Evolutionary conservation across 768 basidiomycete genomes (phyloP), one percentile per base, ranked within the genome.

Genomic region (Termitomyces eurrhizus): DNA sequence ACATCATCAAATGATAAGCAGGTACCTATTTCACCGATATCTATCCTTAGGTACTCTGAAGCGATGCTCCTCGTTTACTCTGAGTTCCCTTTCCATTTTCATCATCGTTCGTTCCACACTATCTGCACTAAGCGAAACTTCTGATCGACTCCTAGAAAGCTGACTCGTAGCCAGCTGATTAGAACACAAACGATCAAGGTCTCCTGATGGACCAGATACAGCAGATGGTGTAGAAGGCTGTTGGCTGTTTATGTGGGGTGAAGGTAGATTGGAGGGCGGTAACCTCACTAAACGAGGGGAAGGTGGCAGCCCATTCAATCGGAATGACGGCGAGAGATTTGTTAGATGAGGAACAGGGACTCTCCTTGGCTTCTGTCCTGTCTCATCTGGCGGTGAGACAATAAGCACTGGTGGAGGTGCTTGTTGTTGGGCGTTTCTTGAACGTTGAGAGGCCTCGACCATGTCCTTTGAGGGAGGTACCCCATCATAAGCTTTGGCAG

Each of bases 21-120:
- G 21, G 7, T 24, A 14, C 24, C n/a, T n/a, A 32, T 42, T 42
- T 37, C 50, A 52, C 53, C 51, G 29, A 36, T 35, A 52, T 59
- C 51, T 39, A 36, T 35, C 44, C 45, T 14, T 37, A 26, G 21
- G 45, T 18, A 32, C 14, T 41, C 36, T 18, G 24, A 50, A 12
- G 49, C 12, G 35, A 7, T n/a, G 11, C 8, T 44, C 12, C 18
- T 29, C 16, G 26, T 57, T 32, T 37, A 56, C 53, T 21, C 29
- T 36, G 39, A 58, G 54, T 52, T 61, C 63, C 53, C 36, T 46
- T 57, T 61, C 60, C 54, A 64, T 64, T 56, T 42, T 42, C 32
- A 54, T 64, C 50, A 62, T 64, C 52, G 57, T 59, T 24, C 58
- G 57, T 16, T 62, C 60, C 60, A 57, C 39, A n/a, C 57, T 42